Conservation (phyloP, 2,329 filamentous ascomycete genomes). For the Fusarium nurragi region DNA sequence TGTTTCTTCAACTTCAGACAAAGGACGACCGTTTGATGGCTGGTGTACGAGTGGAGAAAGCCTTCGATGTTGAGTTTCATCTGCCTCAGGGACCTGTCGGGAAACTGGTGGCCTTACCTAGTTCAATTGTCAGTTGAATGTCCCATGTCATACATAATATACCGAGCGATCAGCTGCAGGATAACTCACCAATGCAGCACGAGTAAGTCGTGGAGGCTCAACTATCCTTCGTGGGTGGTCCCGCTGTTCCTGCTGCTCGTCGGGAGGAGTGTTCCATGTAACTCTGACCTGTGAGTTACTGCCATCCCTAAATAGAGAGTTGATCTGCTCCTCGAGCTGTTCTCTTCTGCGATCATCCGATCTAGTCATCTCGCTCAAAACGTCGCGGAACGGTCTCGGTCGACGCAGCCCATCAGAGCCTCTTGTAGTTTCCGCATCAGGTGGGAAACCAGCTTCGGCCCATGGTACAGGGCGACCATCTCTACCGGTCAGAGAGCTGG, state of each 20-base stretch:
- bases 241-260: background rate
- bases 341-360: conserved; percentile 41
- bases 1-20: background rate
- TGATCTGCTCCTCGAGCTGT: conserved; percentile 44
- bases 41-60: conserved; percentile 3
- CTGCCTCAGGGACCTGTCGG: background rate
- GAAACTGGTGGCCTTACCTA: conserved; percentile 13
- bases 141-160: background rate
- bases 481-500: conserved; percentile 4
- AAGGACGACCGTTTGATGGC: background rate
- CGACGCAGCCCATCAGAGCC: conserved; percentile 15
- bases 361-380: conserved; percentile 42
- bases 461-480: conserved; percentile 38
- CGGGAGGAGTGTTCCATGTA: background rate
- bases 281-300: conserved; percentile 27
- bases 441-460: conserved; percentile 28
- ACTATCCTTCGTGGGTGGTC: background rate
- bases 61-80: background rate
- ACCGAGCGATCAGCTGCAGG: background rate
- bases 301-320: conserved; percentile 36
- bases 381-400: conserved; percentile 39
- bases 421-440: conserved; percentile 20
- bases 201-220: conserved; percentile 35
- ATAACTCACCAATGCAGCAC: conserved; percentile 39
- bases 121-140: conserved; percentile 5